These are phyloP conservation scores for Tulasnella sp. DNA, from an alignment of 768 basidiomycete genomes.

Conservation along the genomic window DNA sequence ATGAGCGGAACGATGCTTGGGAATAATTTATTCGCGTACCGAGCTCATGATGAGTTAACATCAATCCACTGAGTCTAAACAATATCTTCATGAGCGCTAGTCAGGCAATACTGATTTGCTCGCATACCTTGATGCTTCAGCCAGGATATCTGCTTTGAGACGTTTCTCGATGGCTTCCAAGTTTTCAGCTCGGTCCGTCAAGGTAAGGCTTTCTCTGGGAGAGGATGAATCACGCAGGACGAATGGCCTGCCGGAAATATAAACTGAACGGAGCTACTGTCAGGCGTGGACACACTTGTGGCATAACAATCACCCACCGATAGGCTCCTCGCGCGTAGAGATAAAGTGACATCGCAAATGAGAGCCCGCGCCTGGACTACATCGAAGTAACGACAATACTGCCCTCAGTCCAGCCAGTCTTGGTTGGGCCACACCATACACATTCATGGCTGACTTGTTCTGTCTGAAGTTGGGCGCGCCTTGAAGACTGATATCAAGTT, in stretches of 20 bases:
- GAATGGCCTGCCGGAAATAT: slow-evolving; percentile 86
- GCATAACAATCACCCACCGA: slow-evolving; percentile 45
- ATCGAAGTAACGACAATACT: slow-evolving; percentile 74
- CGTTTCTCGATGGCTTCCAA: slow-evolving; percentile 86
- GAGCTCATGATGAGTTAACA: slow-evolving; percentile 90
- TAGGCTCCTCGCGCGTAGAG: slow-evolving; percentile 91
- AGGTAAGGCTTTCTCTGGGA: slow-evolving; percentile 62
- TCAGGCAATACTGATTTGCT: neutral
- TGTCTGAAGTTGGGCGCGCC: slow-evolving; percentile 92
- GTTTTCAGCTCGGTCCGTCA: slow-evolving; percentile 91
- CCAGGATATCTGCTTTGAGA: slow-evolving; percentile 82
- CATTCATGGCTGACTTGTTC: slow-evolving; percentile 72
- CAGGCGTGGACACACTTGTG: neutral
- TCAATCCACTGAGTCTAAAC: slow-evolving; percentile 70
- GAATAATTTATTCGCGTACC: slow-evolving; percentile 34
- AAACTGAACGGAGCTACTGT: slow-evolving; percentile 38
- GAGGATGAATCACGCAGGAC: slow-evolving; percentile 81
- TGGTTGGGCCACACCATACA: slow-evolving; percentile 93
- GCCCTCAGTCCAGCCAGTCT: slow-evolving; percentile 84
- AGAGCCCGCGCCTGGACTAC: slow-evolving; percentile 45
- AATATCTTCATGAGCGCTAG: neutral
- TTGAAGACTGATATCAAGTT: slow-evolving; percentile 82
- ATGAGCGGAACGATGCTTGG: neutral
- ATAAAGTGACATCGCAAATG: slow-evolving; percentile 75
- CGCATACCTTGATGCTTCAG: slow-evolving; percentile 61